Evolutionary conservation across 2,329 filamentous ascomycete species (phyloP).

Genomic region (Malbranchea zuffiana): DNA sequence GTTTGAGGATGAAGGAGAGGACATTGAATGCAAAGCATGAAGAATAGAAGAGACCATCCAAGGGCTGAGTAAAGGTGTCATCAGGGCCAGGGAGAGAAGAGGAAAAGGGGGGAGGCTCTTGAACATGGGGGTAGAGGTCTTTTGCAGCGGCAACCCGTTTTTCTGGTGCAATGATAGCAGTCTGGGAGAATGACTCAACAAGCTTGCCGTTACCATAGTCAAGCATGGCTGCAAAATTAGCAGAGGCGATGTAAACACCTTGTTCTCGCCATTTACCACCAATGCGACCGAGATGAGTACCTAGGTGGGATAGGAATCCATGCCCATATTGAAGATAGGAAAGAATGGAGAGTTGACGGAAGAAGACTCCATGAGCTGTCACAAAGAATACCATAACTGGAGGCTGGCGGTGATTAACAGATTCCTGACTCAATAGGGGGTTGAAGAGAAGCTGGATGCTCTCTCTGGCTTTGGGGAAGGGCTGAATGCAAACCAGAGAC

Average conservation of each 20-base stretch:
- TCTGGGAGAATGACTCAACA: constrained; percentile 23
- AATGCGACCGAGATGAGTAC: constrained; percentile 38
- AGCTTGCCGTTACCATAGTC: constrained; percentile 40
- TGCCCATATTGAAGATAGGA: constrained; percentile 30
- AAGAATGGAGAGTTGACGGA: constrained; percentile 25
- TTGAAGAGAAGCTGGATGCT: constrained; percentile 47
- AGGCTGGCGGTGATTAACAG: constrained; percentile 16
- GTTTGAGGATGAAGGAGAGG: constrained; percentile 35
- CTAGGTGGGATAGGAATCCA: constrained; percentile 37
- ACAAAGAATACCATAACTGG: constrained; percentile 44
- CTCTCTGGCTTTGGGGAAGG: constrained; percentile 46
- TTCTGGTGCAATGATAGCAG: no score
- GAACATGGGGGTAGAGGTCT: no score
- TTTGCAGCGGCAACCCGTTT: no score
- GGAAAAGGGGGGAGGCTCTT: neutral
- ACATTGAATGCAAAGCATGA: constrained; percentile 32
- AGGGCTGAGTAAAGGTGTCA: constrained; percentile 14
- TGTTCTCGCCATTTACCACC: constrained; percentile 42
- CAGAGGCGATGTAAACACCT: constrained; percentile 45
- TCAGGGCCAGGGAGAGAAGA: constrained; percentile 18
- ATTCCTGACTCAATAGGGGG: constrained; percentile 30
- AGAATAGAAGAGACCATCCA: constrained; percentile 6
- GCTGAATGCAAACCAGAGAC: constrained; percentile 44
- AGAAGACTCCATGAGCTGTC: constrained; percentile 43
- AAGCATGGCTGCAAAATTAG: constrained; percentile 46